Base-by-base conservation (phyloP, 2,329 filamentous ascomycete species). In the Pseudocercospora vitis region DNA sequence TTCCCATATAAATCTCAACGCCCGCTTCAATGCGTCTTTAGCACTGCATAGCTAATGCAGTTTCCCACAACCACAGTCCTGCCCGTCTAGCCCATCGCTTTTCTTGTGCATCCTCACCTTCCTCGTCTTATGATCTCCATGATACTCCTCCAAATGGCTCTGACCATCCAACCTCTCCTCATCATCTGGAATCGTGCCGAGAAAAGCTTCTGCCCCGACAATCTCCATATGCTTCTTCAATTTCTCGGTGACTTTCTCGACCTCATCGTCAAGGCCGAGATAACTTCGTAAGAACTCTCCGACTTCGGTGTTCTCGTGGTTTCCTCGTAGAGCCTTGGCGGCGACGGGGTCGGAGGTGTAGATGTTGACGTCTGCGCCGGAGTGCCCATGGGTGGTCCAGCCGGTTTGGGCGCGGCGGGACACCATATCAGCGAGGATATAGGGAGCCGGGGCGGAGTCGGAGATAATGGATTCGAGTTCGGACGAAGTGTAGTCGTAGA, bases 231-330 rank as follows among this genome's bases (percentile, higher is more conserved):
- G 84, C 58, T 84, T 74, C 62, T 78, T 81, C 39, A 99, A 74
- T 71, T 94, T 85, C 65, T 83, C 76, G 0, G 91, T 96, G 51
- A 97, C 83, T 26, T 78, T 77, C 1, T 89, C 81, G 1, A 96
- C 82, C 67, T 96, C 86, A 1, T 95, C 82, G 65, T 96, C 85
- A 1, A 97, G 82, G 45, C 82, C 81, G 0, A 99, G 80, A 66
- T 94, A 99, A 7, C 84, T 76, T 6, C 83, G 77, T 53, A 99
- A 73, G 70, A 96, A 99, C 39, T 81, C 76, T 28, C 94, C 94
- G 1, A 99, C 81, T 21, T 97, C 91, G 0, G 86, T 97, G 69
- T 99, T 99, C 76, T 99, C 94, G 50, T 95, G 86, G 70, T 97
- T 97, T 6, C 92, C 92, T 2, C 82, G 76, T 5, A 96, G 78